Conservation (phyloP, 2,329 filamentous ascomycete species). For the Macroventuria anomochaeta region DNA sequence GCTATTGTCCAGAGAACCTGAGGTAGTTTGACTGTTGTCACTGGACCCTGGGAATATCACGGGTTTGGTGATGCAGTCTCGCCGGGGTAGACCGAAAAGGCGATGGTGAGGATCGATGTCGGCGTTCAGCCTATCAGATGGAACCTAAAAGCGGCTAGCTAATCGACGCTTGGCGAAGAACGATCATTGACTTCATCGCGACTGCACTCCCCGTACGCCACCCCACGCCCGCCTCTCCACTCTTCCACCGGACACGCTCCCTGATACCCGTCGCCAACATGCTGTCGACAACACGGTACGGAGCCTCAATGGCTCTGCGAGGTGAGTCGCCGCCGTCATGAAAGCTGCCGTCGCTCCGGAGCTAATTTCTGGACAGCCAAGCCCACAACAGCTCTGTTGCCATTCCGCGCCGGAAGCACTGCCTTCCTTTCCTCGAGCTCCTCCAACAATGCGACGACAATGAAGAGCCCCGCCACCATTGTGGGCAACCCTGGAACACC, state of each 20-base stretch:
- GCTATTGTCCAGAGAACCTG: background rate
- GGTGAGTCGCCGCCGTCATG: slow-evolving; percentile 50
- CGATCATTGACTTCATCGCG: slow-evolving; percentile 43
- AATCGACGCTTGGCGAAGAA: slow-evolving; percentile 31
- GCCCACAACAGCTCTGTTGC: slow-evolving; percentile 67
- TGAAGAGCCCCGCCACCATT: slow-evolving; percentile 60
- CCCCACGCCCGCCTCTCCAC: slow-evolving; percentile 46
- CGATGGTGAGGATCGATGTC: slow-evolving; percentile 28
- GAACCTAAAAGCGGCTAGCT: slow-evolving; percentile 34
- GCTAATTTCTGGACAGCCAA: slow-evolving; percentile 61
- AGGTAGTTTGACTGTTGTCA: background rate
- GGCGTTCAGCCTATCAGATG: slow-evolving; percentile 41
- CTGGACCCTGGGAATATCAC: slow-evolving; percentile 8
- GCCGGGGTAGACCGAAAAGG: slow-evolving; percentile 35
- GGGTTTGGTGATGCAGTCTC: slow-evolving; percentile 21
- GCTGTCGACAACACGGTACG: slow-evolving; percentile 59
- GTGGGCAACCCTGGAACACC: slow-evolving; percentile 61
- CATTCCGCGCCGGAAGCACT: slow-evolving; percentile 66
- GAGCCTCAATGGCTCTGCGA: slow-evolving; percentile 62
- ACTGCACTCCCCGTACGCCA: slow-evolving; percentile 39
- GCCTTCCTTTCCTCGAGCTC: slow-evolving; percentile 71
- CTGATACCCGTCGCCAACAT: slow-evolving; percentile 50
- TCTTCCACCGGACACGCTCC: slow-evolving; percentile 43
- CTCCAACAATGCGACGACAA: slow-evolving; percentile 67
- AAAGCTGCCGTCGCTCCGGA: slow-evolving; percentile 24